Percentiles rank a stretch among this genome's conserved stretches.
phyloP scores from a whole-genome alignment of 257 asterid species.

The Echium plantagineum region DNA sequence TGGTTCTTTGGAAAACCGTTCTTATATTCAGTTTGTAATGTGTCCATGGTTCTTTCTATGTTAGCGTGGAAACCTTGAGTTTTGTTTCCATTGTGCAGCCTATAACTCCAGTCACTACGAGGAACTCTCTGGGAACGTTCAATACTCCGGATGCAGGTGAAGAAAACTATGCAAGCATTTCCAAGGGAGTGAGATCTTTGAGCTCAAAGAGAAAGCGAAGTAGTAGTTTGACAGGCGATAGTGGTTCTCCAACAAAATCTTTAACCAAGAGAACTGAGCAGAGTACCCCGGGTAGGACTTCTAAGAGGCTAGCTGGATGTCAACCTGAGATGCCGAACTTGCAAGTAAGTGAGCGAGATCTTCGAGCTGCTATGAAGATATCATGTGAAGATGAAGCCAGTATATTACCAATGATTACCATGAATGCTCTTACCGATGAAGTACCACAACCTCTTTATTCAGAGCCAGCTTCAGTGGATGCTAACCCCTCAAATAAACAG shows the following conservation, averaged over 20 bases:
- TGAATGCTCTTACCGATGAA: not conserved
- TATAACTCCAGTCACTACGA: conserved; percentile 19
- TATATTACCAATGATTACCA: not conserved
- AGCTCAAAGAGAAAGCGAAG: conserved; percentile 11
- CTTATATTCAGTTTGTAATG: too few species aligned
- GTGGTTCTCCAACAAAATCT: too few species aligned
- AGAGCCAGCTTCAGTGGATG: conserved; percentile 4
- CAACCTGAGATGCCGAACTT: not conserved
- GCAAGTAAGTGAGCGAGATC: not conserved
- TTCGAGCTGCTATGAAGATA: not conserved
- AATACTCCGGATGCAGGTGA: conserved; percentile 20
- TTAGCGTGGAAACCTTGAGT: not conserved
- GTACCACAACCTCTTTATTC: conserved; percentile 1
- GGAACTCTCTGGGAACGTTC: conserved; percentile 4
- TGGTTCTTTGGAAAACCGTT: too few species aligned
- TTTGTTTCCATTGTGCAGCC: conserved; percentile 24
- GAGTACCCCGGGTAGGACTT: not conserved
- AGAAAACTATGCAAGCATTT: conserved; percentile 12
- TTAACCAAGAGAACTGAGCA: not conserved
- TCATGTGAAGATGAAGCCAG: not conserved
- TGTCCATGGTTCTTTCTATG: too few species aligned
- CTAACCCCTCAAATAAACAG: conserved; percentile 12
- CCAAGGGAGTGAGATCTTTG: conserved; percentile 16
- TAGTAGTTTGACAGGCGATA: conserved; percentile 1
- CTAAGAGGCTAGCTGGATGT: not conserved